Percentiles rank a stretch among this genome's conserved stretches.
Conservation (phyloP, 1,139 yeast genomes). For the Scheffersomyces insectosa region DNA sequence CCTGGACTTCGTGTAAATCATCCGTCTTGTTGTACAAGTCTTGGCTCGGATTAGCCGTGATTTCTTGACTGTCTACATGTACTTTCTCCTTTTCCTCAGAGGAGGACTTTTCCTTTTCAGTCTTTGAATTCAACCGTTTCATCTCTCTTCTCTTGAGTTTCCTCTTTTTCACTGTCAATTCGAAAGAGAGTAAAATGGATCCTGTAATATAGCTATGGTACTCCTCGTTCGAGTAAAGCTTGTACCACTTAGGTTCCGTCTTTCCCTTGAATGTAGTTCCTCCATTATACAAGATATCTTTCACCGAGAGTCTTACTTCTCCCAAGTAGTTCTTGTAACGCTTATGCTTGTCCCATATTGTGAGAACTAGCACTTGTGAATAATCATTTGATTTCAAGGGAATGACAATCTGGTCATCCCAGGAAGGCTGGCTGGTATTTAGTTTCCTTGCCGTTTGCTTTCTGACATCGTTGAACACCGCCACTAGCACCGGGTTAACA, state of each 20-base stretch:
- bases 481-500: constrained; percentile 41
- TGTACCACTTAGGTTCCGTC: constrained; percentile 51
- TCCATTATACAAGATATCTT: constrained; percentile 36
- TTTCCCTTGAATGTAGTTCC: constrained; percentile 17
- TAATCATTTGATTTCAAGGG: constrained; percentile 31
- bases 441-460: constrained; percentile 37
- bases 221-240: constrained; percentile 46
- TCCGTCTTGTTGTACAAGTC: constrained; percentile 11
- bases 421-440: constrained; percentile 43
- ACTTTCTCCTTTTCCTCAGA: not conserved
- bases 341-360: constrained; percentile 50
- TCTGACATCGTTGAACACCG: constrained; percentile 30
- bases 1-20: constrained; percentile 11
- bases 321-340: constrained; percentile 56
- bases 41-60: constrained; percentile 4
- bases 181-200: constrained; percentile 52
- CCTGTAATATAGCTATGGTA: constrained; percentile 59
- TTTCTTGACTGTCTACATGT: constrained; percentile 9
- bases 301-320: constrained; percentile 49
- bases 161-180: constrained; percentile 32
- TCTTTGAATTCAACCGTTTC: constrained; percentile 7
- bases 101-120: not conserved
- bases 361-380: constrained; percentile 32
- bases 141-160: constrained; percentile 7
- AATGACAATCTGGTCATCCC: constrained; percentile 41